Base-by-base conservation (phyloP, 768 basidiomycete species). In the Suillus subluteus region DNA sequence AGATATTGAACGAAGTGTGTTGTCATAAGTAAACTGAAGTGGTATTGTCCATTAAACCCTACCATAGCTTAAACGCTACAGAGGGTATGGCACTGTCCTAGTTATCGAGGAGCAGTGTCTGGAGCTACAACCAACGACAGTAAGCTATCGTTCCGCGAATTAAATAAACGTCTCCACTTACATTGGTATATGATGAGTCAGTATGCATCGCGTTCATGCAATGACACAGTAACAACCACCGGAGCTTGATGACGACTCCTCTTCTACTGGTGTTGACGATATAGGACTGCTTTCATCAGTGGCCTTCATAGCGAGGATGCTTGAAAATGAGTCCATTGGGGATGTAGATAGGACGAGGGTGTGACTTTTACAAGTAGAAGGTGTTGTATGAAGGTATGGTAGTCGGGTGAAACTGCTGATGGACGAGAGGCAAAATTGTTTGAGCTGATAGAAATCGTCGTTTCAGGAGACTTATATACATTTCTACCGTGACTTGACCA, bases 251-350 rank as follows among this genome's bases (percentile, higher is more conserved):
- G 35, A 32, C 6, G 32, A 56, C 55, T 56, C 55, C 32, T 56
- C 55, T 6, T 56, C 55, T 12, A 56, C 55, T 35, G 55, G 55
- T 56, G 21, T 56, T 11, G 55, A 56, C 2, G 55, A 35, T n/a
- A 18, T 11, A n/a, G 11, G 1, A 13, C 21, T 55, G 5, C 9
- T 35, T 32, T 56, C 32, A 21, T 35, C 11, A 4, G 6, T 32
- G 26, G 7, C 26, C 15, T 52, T 30, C 26, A 54, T 54, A 18
- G 52, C 52, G 30, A 54, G 3, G 16, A 54, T 30, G 30, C 30
- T 32, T 30, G 52, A 54, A 15, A 54, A 54, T 54, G 52, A 54
- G 30, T 54, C 52, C 55, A 56, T 56, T 56, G 55, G 18, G 32
- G 5, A 21, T 32, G 1, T 11, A 32, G 12, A 54, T 12, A 32